A percentile compares a stretch with the other conserved stretches of the same genome.
Conservation (phyloP, 805 yeast genomes). For the Metschnikowia picachoensis region DNA sequence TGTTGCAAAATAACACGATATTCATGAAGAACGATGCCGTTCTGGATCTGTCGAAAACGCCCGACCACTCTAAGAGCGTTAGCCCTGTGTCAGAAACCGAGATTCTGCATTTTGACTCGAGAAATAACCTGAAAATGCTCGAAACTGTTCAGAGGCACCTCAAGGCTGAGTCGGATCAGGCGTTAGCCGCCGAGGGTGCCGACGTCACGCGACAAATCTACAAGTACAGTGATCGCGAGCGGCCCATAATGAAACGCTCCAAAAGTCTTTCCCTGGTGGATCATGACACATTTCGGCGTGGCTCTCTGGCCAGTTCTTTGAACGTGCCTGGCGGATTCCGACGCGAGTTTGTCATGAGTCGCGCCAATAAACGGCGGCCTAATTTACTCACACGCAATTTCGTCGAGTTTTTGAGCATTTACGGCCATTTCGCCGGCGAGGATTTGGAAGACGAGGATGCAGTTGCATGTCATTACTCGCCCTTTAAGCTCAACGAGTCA, state of each 20-base stretch:
- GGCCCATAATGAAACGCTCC: conserved; percentile 11
- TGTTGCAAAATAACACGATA: conserved; percentile 13
- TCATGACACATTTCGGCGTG: conserved; percentile 36
- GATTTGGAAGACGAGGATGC: conserved; percentile 66
- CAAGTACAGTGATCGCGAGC: conserved; percentile 7
- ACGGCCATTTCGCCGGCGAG: conserved; percentile 88
- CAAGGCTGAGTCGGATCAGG: conserved; percentile 8
- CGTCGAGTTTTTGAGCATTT: conserved; percentile 69
- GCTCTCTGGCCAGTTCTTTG: conserved; percentile 62
- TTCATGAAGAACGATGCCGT: conserved; percentile 12
- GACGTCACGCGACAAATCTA: conserved; percentile 19
- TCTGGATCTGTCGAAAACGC: conserved; percentile 5
- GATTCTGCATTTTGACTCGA: background rate
- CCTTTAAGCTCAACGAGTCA: conserved; percentile 17
- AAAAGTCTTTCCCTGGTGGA: conserved; percentile 16
- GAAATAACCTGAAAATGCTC: conserved; percentile 5
- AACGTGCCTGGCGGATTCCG: conserved; percentile 84
- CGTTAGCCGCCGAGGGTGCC: conserved; percentile 17
- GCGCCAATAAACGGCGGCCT: conserved; percentile 21
- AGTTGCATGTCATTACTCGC: conserved; percentile 46
- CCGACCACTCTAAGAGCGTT: conserved; percentile 7
- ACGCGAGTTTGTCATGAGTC: conserved; percentile 53
- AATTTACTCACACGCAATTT: conserved; percentile 66
- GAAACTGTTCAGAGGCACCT: conserved; percentile 17
- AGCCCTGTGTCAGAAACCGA: conserved; percentile 6